Evolutionary conservation across 805 yeast species (phyloP).

Genomic region (Monosporozyma unispora): DNA sequence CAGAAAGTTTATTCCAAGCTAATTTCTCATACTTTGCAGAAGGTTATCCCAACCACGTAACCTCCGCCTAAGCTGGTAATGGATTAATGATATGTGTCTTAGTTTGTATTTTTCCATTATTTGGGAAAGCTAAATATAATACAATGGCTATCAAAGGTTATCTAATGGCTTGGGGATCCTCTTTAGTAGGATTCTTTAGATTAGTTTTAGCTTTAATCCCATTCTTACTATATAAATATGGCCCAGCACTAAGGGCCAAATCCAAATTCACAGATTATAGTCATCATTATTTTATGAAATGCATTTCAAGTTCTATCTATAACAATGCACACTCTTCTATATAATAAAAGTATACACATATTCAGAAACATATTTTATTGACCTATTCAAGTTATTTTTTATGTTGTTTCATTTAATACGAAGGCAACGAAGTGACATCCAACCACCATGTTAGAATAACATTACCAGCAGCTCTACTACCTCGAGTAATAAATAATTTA

Average conservation of each 20-base stretch:
- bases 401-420: constrained; percentile 1
- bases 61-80: constrained; percentile 53
- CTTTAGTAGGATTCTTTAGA: not conserved
- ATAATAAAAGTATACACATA: not conserved
- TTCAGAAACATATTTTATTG: not conserved
- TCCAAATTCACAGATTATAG: not conserved
- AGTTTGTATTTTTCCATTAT: not conserved
- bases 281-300: no score
- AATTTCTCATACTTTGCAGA: constrained; percentile 41
- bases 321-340: not conserved
- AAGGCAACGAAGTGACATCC: constrained; percentile 41
- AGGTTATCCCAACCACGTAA: constrained; percentile 40
- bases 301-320: no score
- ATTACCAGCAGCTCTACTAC: constrained; percentile 51
- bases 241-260: not conserved
- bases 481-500: constrained; percentile 54
- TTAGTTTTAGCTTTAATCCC: not conserved
- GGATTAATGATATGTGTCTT: constrained; percentile 23
- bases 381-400: not conserved
- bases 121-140: not conserved
- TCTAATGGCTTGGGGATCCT: not conserved
- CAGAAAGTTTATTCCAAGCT: constrained; percentile 42
- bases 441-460: constrained; percentile 59
- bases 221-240: not conserved
- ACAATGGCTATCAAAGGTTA: not conserved